Evolutionary conservation across 305 asterid genomes (phyloP).

Genomic region (Ruellia speciosa): DNA sequence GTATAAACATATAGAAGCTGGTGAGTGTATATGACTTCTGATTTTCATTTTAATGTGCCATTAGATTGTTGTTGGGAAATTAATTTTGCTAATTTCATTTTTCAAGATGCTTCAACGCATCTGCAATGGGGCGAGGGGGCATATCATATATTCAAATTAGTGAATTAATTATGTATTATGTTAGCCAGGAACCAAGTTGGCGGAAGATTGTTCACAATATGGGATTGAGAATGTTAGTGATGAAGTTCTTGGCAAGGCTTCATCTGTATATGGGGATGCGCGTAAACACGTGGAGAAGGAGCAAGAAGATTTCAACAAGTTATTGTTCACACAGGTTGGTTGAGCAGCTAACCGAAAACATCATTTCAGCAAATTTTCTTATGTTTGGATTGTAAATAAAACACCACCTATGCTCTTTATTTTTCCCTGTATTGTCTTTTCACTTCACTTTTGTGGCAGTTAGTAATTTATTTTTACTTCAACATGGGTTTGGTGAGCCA

Average conservation of each 20-base stretch:
- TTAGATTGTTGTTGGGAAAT: background rate
- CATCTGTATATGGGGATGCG: conserved; percentile 83
- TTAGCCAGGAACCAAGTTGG: conserved; percentile 81
- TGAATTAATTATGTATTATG: conserved; percentile 26
- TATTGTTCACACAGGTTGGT: conserved; percentile 78
- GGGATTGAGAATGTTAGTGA: conserved; percentile 75
- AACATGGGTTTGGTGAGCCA: conserved; percentile 6
- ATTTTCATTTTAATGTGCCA: conserved; percentile 1
- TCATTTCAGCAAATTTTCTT: background rate
- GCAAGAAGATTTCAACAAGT: conserved; percentile 75
- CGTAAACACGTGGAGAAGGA: conserved; percentile 89
- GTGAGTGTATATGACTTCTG: conserved; percentile 29
- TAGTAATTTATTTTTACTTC: background rate
- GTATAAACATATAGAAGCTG: conserved; percentile 94
- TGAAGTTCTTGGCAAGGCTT: conserved; percentile 80
- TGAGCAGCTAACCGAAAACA: conserved; percentile 1
- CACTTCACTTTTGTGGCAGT: background rate
- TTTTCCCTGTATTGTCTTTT: background rate
- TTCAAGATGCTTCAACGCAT: conserved; percentile 1
- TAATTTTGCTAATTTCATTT: background rate
- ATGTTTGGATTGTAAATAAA: background rate
- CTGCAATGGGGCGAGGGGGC: no score
- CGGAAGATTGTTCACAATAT: conserved; percentile 80
- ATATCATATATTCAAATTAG: conserved; percentile 21
- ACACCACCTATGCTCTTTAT: conserved; percentile 1